These are phyloP conservation scores for Davidsoniella eucalypti DNA, from an alignment of 2,329 filamentous ascomycete genomes.

Conservation along the genomic window DNA sequence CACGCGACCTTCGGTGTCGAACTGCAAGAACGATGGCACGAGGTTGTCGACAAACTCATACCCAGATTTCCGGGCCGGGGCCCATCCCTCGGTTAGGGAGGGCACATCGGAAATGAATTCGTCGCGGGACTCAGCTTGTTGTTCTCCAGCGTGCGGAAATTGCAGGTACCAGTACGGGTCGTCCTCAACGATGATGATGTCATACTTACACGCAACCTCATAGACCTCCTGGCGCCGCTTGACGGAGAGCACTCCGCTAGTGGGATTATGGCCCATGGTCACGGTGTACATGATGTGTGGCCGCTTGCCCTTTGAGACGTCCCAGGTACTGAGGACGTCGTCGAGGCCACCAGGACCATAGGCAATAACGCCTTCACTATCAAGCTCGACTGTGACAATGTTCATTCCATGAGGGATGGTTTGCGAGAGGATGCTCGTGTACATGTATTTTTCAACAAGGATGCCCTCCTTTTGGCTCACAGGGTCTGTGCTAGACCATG, in stretches of 20 bases:
- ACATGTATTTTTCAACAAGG: slow-evolving; percentile 65
- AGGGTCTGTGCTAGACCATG: slow-evolving; percentile 53
- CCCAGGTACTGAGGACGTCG: slow-evolving; percentile 72
- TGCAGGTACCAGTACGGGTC: slow-evolving; percentile 95
- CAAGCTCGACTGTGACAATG: slow-evolving; percentile 56
- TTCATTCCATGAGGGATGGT: slow-evolving; percentile 53
- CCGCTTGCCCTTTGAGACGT: slow-evolving; percentile 52
- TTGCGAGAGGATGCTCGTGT: slow-evolving; percentile 58
- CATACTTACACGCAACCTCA: slow-evolving; percentile 62
- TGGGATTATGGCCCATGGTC: slow-evolving; percentile 73
- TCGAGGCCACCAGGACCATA: slow-evolving; percentile 56
- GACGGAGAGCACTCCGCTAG: slow-evolving; percentile 56
- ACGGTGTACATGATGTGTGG: slow-evolving; percentile 84
- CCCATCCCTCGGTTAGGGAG: slow-evolving; percentile 16
- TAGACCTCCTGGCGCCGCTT: slow-evolving; percentile 66
- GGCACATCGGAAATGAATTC: slow-evolving; percentile 21
- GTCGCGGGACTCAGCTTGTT: slow-evolving; percentile 32
- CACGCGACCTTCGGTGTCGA: slow-evolving; percentile 77
- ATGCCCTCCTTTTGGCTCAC: slow-evolving; percentile 57
- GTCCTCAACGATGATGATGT: slow-evolving; percentile 83
- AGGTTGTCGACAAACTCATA: slow-evolving; percentile 71
- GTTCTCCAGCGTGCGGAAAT: slow-evolving; percentile 51
- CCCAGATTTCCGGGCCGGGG: slow-evolving; percentile 33
- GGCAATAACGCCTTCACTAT: slow-evolving; percentile 64
- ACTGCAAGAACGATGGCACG: slow-evolving; percentile 61